Conservation (phyloP, 768 basidiomycete species). For the Rubroboletus pulcherrimus region DNA sequence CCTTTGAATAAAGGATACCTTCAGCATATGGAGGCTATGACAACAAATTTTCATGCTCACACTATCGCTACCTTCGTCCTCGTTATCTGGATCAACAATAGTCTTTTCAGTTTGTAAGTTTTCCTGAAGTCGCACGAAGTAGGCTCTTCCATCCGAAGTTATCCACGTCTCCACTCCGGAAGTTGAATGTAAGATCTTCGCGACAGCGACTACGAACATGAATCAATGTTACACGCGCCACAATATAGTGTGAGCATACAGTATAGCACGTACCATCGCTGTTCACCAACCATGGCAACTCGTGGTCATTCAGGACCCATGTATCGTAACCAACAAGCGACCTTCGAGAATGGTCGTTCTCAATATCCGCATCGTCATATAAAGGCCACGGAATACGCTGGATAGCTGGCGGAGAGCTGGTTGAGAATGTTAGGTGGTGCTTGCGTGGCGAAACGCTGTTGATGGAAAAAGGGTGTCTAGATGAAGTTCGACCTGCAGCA, state of each 20-base stretch:
- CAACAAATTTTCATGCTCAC: slow-evolving; percentile 22
- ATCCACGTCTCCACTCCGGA: slow-evolving; percentile 77
- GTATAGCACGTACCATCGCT: slow-evolving; percentile 51
- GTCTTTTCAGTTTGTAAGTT: slow-evolving; percentile 13
- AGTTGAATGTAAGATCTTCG: slow-evolving; percentile 53
- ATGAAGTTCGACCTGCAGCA: not conserved
- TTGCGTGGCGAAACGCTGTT: slow-evolving; percentile 72
- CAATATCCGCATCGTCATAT: slow-evolving; percentile 39
- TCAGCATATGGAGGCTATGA: slow-evolving; percentile 1
- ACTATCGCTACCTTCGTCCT: slow-evolving; percentile 52
- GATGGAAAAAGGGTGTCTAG: not conserved
- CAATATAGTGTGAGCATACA: not conserved
- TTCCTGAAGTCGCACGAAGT: slow-evolving; percentile 67
- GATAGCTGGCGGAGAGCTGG: slow-evolving; percentile 66
- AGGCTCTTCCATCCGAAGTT: slow-evolving; percentile 79
- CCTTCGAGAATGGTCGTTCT: slow-evolving; percentile 31
- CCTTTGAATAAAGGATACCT: slow-evolving; percentile 5
- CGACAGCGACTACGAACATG: slow-evolving; percentile 52
- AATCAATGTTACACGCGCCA: not conserved
- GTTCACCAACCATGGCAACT: slow-evolving; percentile 73
- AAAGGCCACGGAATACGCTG: slow-evolving; percentile 85
- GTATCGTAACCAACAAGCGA: slow-evolving; percentile 55
- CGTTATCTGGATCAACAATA: slow-evolving; percentile 18
- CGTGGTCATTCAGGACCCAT: slow-evolving; percentile 64
- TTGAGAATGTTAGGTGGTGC: slow-evolving; percentile 69